Evolutionary conservation across 441 rosid genomes (phyloP).

Genomic region (Eruca vesicaria): DNA sequence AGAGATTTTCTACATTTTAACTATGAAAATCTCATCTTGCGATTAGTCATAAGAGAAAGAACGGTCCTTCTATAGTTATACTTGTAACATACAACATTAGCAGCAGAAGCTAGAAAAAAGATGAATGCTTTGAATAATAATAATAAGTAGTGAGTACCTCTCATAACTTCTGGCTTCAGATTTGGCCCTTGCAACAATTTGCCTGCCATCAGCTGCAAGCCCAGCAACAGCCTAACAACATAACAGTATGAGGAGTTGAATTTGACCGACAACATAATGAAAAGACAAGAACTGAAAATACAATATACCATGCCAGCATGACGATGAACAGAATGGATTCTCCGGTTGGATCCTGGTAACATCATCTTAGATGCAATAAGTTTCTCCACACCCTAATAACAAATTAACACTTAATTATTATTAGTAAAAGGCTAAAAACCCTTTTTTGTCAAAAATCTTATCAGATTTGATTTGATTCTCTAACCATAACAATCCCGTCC

Average conservation of each 20-base stretch:
- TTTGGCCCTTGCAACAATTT: slow-evolving; percentile 80
- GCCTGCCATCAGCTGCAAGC: slow-evolving; percentile 97
- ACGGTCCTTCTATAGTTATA: neutral
- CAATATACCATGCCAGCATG: slow-evolving; percentile 93
- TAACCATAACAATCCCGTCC: slow-evolving; percentile 97
- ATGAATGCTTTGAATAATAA: neutral
- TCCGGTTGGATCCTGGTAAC: slow-evolving; percentile 91
- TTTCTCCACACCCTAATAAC: slow-evolving; percentile 91
- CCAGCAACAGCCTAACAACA: slow-evolving; percentile 88
- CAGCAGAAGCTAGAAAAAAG: neutral
- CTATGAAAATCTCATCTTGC: neutral
- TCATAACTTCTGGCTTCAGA: slow-evolving; percentile 74
- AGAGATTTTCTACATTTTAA: neutral
- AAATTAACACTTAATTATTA: neutral
- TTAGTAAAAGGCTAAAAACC: too few relatives aligned
- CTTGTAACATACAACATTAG: neutral
- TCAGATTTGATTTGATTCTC: too few relatives aligned
- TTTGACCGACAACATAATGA: neutral
- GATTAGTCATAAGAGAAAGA: neutral
- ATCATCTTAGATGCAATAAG: slow-evolving; percentile 96
- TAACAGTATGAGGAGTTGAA: neutral
- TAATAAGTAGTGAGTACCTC: slow-evolving; percentile 38
- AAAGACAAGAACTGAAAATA: neutral
- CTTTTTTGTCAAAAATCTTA: neutral
- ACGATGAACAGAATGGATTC: slow-evolving; percentile 92